Conservation (phyloP, 78 protist species). For the Emiliania huxleyi region DNA sequence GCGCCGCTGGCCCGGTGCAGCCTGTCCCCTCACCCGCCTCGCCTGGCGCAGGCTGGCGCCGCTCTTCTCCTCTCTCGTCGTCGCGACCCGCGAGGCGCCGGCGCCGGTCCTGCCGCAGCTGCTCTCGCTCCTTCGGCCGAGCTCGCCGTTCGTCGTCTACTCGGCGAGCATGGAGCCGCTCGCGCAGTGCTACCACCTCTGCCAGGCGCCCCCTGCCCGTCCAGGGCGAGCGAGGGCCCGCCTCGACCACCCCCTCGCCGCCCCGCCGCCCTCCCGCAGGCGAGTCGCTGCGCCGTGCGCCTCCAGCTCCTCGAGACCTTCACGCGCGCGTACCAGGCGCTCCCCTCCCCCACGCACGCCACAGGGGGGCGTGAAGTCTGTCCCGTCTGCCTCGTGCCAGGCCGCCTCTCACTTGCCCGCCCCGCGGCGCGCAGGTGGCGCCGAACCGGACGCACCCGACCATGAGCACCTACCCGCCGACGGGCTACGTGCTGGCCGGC, state of each 20-base stretch:
- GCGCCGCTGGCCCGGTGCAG: too few species aligned
- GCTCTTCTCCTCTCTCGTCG: neutral
- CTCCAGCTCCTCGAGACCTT: neutral
- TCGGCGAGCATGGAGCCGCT: neutral
- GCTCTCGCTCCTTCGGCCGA: neutral
- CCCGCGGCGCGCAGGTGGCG: too few species aligned
- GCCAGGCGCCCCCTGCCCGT: neutral
- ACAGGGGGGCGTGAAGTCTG: too few species aligned
- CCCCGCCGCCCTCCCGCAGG: too few species aligned
- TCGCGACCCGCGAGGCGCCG: neutral
- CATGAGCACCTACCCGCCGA: neutral
- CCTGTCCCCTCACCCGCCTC: too few species aligned
- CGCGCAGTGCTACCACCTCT: neutral
- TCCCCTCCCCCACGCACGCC: too few species aligned
- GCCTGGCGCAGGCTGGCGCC: too few species aligned
- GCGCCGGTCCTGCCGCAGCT: slow-evolving; percentile 42
- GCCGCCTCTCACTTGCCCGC: too few species aligned
- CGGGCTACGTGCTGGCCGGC: neutral
- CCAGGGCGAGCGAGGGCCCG: too few species aligned
- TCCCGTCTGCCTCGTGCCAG: too few species aligned
- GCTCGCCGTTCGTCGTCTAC: neutral
- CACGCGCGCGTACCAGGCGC: slow-evolving; percentile 8
- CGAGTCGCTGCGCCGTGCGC: too few species aligned
- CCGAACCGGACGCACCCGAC: neutral
- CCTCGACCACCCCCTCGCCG: too few species aligned